Conservation (phyloP, 805 yeast genomes). For the Ogataea polymorpha region DNA sequence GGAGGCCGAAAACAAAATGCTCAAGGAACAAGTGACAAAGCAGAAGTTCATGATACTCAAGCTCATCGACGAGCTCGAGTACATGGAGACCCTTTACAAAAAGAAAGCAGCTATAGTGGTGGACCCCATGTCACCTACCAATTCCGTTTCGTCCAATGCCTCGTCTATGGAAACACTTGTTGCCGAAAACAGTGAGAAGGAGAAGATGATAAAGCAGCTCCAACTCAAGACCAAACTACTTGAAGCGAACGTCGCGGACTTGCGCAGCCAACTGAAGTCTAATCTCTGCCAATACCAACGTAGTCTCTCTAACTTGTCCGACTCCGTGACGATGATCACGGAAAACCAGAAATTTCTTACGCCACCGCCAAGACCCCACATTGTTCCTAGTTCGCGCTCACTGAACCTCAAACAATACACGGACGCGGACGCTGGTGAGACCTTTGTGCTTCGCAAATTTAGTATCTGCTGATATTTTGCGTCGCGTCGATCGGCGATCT, state of each 20-base stretch:
- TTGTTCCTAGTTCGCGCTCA: not conserved
- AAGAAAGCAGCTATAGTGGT: not conserved
- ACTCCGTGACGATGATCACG: constrained; percentile 20
- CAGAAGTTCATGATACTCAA: constrained; percentile 27
- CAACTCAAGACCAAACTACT: constrained; percentile 7
- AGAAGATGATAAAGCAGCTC: constrained; percentile 7
- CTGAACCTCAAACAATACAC: constrained; percentile 9
- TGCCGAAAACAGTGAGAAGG: constrained; percentile 10
- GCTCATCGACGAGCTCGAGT: constrained; percentile 23
- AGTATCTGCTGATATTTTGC: constrained; percentile 6
- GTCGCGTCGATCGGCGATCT: constrained; percentile 1
- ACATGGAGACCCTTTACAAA: constrained; percentile 2
- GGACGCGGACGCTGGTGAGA: constrained; percentile 14
- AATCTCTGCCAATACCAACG: constrained; percentile 17
- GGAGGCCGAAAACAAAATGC: constrained; percentile 19
- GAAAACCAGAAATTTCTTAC: constrained; percentile 21
- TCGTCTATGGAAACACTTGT: constrained; percentile 14
- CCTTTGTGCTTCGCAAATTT: constrained; percentile 16
- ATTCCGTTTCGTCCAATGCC: constrained; percentile 10
- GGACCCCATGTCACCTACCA: constrained; percentile 8
- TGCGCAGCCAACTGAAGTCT: constrained; percentile 17
- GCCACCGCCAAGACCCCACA: not conserved
- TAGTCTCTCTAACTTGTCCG: constrained; percentile 18
- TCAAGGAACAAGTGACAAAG: constrained; percentile 26
- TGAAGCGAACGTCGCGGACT: constrained; percentile 6